Evolutionary conservation across 2,329 filamentous ascomycete genomes (phyloP).

Genomic region (Fonsecaea erecta): DNA sequence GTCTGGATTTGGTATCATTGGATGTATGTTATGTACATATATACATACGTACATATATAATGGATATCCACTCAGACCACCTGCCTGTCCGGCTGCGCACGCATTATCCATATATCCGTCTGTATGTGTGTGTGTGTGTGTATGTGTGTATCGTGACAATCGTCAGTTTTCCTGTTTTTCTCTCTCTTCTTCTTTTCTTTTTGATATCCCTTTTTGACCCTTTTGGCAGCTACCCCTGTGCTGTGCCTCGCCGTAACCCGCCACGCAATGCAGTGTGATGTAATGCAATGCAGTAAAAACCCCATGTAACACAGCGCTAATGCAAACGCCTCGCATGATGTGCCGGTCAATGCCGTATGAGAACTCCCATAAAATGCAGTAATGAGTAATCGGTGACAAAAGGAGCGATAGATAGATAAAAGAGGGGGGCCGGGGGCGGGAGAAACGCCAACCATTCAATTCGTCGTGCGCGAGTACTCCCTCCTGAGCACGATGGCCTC

Average conservation of each 20-base stretch:
- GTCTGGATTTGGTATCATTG: too few species aligned
- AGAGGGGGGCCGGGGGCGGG: not conserved
- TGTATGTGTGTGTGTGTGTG: too few species aligned
- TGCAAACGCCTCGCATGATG: not conserved
- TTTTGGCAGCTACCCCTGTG: not conserved
- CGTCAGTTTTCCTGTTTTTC: not conserved
- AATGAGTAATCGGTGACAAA: too few species aligned
- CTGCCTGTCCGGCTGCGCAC: too few species aligned
- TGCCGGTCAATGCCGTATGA: too few species aligned
- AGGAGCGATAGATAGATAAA: too few species aligned
- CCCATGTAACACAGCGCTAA: not conserved
- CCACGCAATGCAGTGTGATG: not conserved
- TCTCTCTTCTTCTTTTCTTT: not conserved
- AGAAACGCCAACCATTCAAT: not conserved
- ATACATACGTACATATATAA: too few species aligned
- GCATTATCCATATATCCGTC: too few species aligned
- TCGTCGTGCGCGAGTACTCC: not conserved
- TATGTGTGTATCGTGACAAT: too few species aligned
- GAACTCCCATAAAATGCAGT: not conserved
- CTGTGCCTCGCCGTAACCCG: not conserved
- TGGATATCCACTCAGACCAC: too few species aligned
- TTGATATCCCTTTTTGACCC: too few species aligned
- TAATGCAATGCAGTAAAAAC: not conserved
- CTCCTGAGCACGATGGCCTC: conserved; percentile 24
- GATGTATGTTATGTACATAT: too few species aligned